These are phyloP conservation scores for Pseudozyma tsukubaensis DNA, from an alignment of 1,284 basidiomycete genomes.

Conservation along the genomic window DNA sequence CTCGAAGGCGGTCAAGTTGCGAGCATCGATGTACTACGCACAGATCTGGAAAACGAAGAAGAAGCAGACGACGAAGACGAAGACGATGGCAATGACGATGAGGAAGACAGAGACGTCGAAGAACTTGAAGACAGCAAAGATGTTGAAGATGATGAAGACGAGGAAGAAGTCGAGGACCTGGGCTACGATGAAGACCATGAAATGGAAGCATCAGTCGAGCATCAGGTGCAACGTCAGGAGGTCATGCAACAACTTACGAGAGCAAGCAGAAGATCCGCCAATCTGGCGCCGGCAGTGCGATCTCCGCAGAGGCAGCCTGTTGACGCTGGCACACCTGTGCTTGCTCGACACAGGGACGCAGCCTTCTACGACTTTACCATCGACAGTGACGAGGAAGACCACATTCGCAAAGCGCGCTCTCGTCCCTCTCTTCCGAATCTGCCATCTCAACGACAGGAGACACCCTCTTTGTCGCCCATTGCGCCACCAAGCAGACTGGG, in stretches of 20 bases:
- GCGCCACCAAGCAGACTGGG: conserved; percentile 9
- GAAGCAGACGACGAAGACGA: background rate
- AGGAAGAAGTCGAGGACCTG: background rate
- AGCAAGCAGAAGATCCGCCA: background rate
- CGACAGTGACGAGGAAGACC: conserved; percentile 46
- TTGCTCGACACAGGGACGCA: conserved; percentile 35
- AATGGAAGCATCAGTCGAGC: no score
- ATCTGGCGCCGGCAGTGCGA: no score
- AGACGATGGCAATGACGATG: background rate
- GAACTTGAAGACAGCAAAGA: background rate
- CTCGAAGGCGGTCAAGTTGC: no score
- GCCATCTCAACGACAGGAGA: background rate
- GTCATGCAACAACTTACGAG: background rate
- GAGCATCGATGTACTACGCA: no score
- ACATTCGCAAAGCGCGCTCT: conserved; percentile 23
- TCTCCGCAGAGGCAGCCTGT: background rate
- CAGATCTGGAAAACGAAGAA: no score
- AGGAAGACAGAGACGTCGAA: background rate
- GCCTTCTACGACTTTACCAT: conserved; percentile 47
- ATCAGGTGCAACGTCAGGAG: no score
- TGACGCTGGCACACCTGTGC: conserved; percentile 33
- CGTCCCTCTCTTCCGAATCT: conserved; percentile 32
- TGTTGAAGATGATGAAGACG: background rate
- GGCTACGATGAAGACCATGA: no score
- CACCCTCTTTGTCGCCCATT: conserved; percentile 1